These are phyloP conservation scores for Sugiyamaella valdiviana DNA, from an alignment of 805 yeast species.

Conservation along the genomic window DNA sequence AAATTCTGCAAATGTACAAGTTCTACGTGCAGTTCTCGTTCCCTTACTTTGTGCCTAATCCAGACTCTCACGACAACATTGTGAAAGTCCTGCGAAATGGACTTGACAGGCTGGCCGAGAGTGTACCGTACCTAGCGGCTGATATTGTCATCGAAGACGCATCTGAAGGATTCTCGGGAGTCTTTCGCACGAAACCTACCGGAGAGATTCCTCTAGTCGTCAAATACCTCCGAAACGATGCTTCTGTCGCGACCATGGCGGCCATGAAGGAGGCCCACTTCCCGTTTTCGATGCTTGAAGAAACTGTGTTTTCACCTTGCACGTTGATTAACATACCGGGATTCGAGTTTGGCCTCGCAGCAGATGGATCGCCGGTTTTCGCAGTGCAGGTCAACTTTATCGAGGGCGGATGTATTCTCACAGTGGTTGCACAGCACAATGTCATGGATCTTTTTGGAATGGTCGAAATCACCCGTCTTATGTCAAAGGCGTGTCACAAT, in stretches of 20 bases:
- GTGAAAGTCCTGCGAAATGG: too few relatives aligned
- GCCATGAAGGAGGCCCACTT: constrained; percentile 3
- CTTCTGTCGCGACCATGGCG: neutral
- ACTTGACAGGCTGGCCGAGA: too few relatives aligned
- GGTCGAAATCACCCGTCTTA: neutral
- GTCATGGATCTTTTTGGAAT: constrained; percentile 11
- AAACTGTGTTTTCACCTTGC: constrained; percentile 4
- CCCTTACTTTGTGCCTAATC: too few relatives aligned
- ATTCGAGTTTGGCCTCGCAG: neutral
- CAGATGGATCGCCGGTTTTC: constrained; percentile 4
- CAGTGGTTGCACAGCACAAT: constrained; percentile 10
- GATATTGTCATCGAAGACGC: too few relatives aligned
- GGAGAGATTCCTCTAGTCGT: too few relatives aligned
- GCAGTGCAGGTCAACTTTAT: constrained; percentile 6
- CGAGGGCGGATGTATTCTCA: constrained; percentile 6
- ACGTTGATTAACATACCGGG: constrained; percentile 4
- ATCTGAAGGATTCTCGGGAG: too few relatives aligned
- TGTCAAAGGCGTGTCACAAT: constrained; percentile 11
- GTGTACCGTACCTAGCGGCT: too few relatives aligned
- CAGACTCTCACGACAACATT: too few relatives aligned
- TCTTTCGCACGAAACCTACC: too few relatives aligned
- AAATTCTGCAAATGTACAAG: too few relatives aligned
- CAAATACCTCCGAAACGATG: constrained; percentile 4
- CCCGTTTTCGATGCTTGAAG: constrained; percentile 11
- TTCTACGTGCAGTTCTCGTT: too few relatives aligned